phyloP scores from a whole-genome alignment of 768 basidiomycete species.

The Kwoniella botswanensis region DNA sequence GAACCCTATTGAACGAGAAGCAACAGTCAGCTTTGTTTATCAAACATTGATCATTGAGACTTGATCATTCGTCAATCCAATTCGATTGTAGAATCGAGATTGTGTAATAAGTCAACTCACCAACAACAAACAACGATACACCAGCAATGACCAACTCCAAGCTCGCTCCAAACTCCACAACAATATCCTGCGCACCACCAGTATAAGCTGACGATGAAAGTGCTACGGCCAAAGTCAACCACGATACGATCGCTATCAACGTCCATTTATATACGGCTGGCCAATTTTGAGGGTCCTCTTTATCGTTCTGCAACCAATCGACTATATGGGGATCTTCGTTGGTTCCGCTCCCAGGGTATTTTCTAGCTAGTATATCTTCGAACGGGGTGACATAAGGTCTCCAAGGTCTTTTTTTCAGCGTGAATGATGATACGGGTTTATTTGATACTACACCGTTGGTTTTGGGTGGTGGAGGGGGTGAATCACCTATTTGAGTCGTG shows the following conservation, averaged over 20 bases:
- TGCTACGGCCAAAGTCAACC: constrained; percentile 53
- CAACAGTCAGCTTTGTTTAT: no score
- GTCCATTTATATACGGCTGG: constrained; percentile 48
- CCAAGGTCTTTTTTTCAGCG: constrained; percentile 46
- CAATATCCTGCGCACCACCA: constrained; percentile 39
- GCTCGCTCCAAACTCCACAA: constrained; percentile 39
- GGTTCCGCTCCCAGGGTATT: constrained; percentile 54
- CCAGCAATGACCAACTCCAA: constrained; percentile 44
- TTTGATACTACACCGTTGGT: background rate
- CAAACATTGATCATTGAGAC: no score
- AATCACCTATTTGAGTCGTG: constrained; percentile 18
- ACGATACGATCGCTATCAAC: constrained; percentile 40
- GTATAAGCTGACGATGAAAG: constrained; percentile 48
- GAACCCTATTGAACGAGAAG: constrained; percentile 1
- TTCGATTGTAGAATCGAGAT: background rate
- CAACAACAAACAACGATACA: constrained; percentile 60
- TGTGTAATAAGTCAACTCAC: constrained; percentile 2
- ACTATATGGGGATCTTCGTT: constrained; percentile 54
- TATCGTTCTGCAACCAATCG: constrained; percentile 54
- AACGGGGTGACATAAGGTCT: constrained; percentile 50
- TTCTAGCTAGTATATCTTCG: constrained; percentile 37
- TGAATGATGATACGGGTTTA: constrained; percentile 32
- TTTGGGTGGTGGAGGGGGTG: background rate
- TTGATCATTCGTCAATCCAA: no score
- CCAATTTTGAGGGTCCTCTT: constrained; percentile 56